These are phyloP conservation scores for Microascus cirrosus DNA, from an alignment of 2,329 filamentous ascomycete species.

Conservation along the genomic window DNA sequence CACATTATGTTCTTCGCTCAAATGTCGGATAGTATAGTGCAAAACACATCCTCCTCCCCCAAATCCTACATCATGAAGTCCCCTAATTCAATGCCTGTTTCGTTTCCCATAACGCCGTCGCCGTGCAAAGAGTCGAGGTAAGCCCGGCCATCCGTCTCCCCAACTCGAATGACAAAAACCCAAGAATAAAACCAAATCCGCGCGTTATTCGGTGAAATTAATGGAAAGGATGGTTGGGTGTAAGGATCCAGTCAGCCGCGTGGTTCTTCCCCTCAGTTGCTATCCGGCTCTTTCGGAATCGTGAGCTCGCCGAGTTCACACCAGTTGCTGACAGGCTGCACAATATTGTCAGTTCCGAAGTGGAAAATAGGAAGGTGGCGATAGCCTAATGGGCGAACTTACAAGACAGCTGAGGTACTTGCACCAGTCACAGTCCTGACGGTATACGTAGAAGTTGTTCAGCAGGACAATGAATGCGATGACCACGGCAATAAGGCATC, in stretches of 20 bases:
- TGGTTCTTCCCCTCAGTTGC: neutral
- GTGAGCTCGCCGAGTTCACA: conserved; percentile 38
- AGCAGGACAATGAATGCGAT: conserved; percentile 79
- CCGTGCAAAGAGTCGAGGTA: conserved; percentile 14
- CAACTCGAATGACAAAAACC: neutral
- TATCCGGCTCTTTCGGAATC: neutral
- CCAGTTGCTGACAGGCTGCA: conserved; percentile 55
- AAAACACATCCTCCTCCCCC: neutral
- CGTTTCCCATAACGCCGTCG: conserved; percentile 18
- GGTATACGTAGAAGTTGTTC: conserved; percentile 80
- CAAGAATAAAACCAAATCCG: conserved; percentile 7
- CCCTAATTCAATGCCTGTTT: neutral
- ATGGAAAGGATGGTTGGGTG: neutral
- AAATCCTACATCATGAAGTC: neutral
- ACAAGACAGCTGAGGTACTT: conserved; percentile 90
- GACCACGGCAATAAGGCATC: conserved; percentile 66
- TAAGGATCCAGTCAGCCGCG: neutral
- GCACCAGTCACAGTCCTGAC: conserved; percentile 77
- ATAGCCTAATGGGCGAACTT: conserved; percentile 30
- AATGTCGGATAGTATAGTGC: no score
- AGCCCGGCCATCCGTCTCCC: conserved; percentile 3
- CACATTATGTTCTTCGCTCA: no score
- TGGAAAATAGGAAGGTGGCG: neutral
- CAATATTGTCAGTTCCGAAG: conserved; percentile 12
- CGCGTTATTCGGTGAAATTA: neutral